Conservation (phyloP, 805 yeast species). For the Ascoidea tarda region DNA sequence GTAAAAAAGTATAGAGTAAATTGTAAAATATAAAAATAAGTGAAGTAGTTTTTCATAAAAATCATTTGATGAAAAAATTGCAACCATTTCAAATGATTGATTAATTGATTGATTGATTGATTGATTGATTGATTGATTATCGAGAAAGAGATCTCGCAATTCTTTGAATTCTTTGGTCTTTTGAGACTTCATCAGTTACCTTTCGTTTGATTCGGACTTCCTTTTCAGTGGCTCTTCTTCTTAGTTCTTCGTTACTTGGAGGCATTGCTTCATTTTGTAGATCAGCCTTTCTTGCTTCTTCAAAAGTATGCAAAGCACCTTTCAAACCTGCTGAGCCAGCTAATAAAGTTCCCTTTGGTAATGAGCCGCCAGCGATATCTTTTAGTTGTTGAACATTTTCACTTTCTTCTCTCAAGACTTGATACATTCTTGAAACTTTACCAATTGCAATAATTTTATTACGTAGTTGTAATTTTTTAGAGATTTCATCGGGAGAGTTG, state of each 20-base stretch:
- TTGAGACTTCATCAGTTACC: slow-evolving; percentile 17
- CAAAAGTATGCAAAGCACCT: slow-evolving; percentile 55
- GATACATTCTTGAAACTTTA: slow-evolving; percentile 87
- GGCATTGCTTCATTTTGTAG: slow-evolving; percentile 79
- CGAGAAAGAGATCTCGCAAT: slow-evolving; percentile 12
- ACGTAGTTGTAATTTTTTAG: slow-evolving; percentile 42
- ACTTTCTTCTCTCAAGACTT: slow-evolving; percentile 74
- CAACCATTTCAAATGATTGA: too few relatives aligned
- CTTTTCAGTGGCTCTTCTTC: slow-evolving; percentile 29
- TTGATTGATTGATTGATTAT: too few relatives aligned
- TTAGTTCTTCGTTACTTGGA: slow-evolving; percentile 51
- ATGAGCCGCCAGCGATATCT: slow-evolving; percentile 51
- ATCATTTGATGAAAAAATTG: too few relatives aligned
- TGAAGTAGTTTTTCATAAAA: too few relatives aligned
- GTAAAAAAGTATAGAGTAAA: too few relatives aligned
- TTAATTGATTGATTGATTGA: too few relatives aligned
- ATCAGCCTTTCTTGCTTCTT: slow-evolving; percentile 74
- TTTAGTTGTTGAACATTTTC: slow-evolving; percentile 77
- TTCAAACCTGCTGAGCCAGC: slow-evolving; percentile 74
- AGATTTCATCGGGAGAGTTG: slow-evolving; percentile 9
- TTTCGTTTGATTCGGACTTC: slow-evolving; percentile 24
- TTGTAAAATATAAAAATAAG: too few relatives aligned
- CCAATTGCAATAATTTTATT: slow-evolving; percentile 93
- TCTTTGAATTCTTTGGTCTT: slow-evolving; percentile 10
- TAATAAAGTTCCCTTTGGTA: slow-evolving; percentile 78